A percentile compares a stretch with the other conserved stretches of the same genome.
Evolutionary conservation across 805 yeast species (phyloP).

Genomic region (Saccharomycopsis sp.): DNA sequence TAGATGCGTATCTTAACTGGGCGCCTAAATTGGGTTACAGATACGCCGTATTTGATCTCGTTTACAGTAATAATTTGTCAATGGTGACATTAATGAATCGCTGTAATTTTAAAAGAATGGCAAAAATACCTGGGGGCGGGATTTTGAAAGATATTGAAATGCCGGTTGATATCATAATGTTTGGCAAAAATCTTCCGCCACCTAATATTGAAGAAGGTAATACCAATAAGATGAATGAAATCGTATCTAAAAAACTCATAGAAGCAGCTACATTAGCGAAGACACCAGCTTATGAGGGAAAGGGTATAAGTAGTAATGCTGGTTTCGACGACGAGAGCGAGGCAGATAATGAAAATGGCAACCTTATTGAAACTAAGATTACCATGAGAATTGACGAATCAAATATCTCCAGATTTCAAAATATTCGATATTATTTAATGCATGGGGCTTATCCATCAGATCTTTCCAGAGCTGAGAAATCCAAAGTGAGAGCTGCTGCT

Average conservation of each 20-base stretch:
- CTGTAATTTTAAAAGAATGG: conserved; percentile 68
- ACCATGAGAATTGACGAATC: conserved; percentile 4
- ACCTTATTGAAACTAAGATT: conserved; percentile 1
- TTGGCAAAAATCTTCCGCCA: conserved; percentile 68
- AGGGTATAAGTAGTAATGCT: background rate
- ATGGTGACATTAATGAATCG: conserved; percentile 75
- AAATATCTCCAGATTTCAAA: conserved; percentile 48
- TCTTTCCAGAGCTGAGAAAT: conserved; percentile 77
- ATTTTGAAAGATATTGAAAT: conserved; percentile 75
- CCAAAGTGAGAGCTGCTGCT: conserved; percentile 75
- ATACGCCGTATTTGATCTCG: conserved; percentile 73
- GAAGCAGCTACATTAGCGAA: background rate
- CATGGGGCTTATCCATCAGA: conserved; percentile 83
- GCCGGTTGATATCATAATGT: conserved; percentile 82
- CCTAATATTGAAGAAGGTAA: too few relatives aligned
- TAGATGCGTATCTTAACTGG: conserved; percentile 85
- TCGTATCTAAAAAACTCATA: background rate
- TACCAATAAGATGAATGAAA: conserved; percentile 27
- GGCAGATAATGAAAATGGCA: background rate
- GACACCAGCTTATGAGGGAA: background rate
- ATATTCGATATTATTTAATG: conserved; percentile 68
- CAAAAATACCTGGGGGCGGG: conserved; percentile 82
- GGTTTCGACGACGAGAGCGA: background rate
- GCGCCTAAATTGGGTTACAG: conserved; percentile 85
- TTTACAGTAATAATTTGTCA: conserved; percentile 82